Evolutionary conservation across 495 filamentous ascomycete species (phyloP), one percentile per base, ranked within the genome.

Genomic region (Talaromyces adpressus): DNA sequence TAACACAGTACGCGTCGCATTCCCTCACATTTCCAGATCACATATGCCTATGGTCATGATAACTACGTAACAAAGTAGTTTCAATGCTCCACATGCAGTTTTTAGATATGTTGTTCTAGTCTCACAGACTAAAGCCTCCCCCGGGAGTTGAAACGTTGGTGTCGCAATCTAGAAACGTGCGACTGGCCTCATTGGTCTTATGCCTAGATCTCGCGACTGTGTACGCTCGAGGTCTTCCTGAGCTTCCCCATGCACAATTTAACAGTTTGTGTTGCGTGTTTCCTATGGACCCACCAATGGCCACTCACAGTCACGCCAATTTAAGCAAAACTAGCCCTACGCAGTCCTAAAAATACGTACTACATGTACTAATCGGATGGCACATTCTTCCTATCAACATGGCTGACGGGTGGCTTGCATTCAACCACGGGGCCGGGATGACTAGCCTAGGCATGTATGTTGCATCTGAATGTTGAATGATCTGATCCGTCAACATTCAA

Each of bases 71-170:
- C 18, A 6, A 45, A 45, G 45, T 12, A 8, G 45, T 49, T 49
- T 20, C 6, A 12, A 2, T 7, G 18, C 18, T 49, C 11, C 4
- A 27, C 27, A 27, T 27, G 27, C 27, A 18, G n/a, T 49, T 49
- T 47, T 49, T 41, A 41, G 3, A 1, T 16, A 16, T 41, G 7
- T 41, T 14, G 36, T 41, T 41, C 14, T 41, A 41, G 36, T 6
- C 14, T 41, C 14, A 16, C 12, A 41, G 36, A 41, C 36, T 41
- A 41, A 41, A 41, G 29, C 4, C 53, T 59, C 6, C 57, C 57
- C 32, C 57, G 32, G 32, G 34, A 22, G 34, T 59, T 36, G 57
- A 59, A 59, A 59, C 57, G 30, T 20, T 59, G 22, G n/a, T 56
- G 22, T 14, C 34, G 57, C 34, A 36, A 59, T 18, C 45, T 20